These are phyloP conservation scores for Talaromyces nanjingensis DNA, from an alignment of 495 filamentous ascomycete genomes.

Conservation along the genomic window DNA sequence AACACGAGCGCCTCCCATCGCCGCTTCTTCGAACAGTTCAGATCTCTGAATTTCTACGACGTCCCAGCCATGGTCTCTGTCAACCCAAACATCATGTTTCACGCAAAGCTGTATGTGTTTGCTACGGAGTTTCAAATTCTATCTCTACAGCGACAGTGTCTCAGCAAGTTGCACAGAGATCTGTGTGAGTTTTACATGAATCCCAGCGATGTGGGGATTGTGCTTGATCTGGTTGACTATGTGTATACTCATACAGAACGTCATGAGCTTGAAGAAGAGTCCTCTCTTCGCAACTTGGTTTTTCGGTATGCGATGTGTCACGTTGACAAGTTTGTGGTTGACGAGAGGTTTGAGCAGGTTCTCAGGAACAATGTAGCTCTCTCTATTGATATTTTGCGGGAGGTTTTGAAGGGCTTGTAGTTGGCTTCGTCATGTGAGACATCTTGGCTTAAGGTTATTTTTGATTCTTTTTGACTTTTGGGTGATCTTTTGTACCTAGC, in stretches of 20 bases:
- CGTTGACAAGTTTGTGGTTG: neutral
- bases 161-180: slow-evolving; percentile 2
- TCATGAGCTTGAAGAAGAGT: neutral
- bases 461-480: neutral
- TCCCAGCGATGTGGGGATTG: neutral
- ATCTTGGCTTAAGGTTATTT: too few relatives aligned
- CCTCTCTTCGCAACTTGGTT: neutral
- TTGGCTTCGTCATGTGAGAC: neutral
- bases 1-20: neutral
- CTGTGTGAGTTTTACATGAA: slow-evolving; percentile 1
- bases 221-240: neutral
- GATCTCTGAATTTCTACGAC: neutral
- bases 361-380: neutral
- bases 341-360: neutral
- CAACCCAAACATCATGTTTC: slow-evolving; percentile 3
- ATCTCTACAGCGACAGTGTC: neutral
- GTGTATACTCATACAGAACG: neutral
- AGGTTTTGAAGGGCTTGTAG: neutral
- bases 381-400: neutral
- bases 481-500: neutral
- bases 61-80: neutral
- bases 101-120: slow-evolving; percentile 1
- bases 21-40: neutral
- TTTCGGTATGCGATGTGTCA: neutral
- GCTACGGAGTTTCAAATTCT: neutral